A percentile compares a stretch with the other conserved stretches of the same genome.
Conservation (phyloP, 805 yeast species). For the Candida patagonica region DNA sequence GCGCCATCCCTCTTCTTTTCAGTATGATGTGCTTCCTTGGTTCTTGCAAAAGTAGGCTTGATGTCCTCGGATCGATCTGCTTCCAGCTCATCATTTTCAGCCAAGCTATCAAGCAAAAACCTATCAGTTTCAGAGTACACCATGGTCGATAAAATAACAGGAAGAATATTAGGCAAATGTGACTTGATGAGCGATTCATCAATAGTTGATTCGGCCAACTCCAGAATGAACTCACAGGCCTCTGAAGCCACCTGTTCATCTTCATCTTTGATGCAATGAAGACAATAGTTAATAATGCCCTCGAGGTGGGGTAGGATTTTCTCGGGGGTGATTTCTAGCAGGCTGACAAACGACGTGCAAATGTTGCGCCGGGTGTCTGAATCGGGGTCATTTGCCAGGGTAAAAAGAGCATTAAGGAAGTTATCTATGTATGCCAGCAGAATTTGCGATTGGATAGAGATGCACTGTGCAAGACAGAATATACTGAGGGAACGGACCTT, state of each 20-base stretch:
- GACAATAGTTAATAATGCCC: conserved; percentile 78
- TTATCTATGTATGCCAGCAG: conserved; percentile 56
- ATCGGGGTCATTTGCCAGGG: conserved; percentile 53
- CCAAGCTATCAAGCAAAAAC: conserved; percentile 51
- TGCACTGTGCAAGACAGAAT: conserved; percentile 66
- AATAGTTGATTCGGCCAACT: conserved; percentile 54
- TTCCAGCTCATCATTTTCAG: conserved; percentile 64
- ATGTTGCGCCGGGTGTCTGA: conserved; percentile 60
- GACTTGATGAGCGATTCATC: conserved; percentile 48
- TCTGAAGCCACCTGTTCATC: conserved; percentile 77
- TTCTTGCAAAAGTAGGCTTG: conserved; percentile 67
- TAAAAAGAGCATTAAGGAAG: conserved; percentile 55
- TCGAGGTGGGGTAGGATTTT: conserved; percentile 67
- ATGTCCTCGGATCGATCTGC: conserved; percentile 86
- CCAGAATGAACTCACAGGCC: conserved; percentile 84
- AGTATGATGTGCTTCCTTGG: conserved; percentile 35
- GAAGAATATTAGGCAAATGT: conserved; percentile 56
- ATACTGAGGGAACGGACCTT: conserved; percentile 54
- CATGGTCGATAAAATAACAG: conserved; percentile 71
- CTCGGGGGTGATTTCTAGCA: conserved; percentile 73
- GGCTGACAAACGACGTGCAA: conserved; percentile 62
- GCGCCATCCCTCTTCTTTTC: conserved; percentile 13
- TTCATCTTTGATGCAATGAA: conserved; percentile 61
- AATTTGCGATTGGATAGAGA: conserved; percentile 59
- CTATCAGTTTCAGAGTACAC: conserved; percentile 80